Conservation (phyloP, 2,329 filamentous ascomycete species). For the Thelonectria discophora region DNA sequence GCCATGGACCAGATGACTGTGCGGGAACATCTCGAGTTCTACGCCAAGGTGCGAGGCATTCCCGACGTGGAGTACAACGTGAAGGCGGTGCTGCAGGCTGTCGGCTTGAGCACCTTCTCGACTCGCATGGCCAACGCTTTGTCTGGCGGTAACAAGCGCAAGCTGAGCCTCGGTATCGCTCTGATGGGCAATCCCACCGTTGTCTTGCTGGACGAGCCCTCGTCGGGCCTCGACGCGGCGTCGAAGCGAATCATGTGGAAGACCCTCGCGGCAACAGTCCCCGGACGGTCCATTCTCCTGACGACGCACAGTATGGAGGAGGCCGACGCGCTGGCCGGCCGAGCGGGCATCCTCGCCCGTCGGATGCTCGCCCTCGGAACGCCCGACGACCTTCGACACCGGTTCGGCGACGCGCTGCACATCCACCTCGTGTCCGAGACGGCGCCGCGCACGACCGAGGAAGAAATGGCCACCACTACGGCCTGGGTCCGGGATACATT, state of each 20-base stretch:
- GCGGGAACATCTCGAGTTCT: conserved; percentile 85
- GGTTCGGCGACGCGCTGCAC: conserved; percentile 81
- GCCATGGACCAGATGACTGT: conserved; percentile 94
- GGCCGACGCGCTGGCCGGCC: conserved; percentile 84
- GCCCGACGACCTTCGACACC: conserved; percentile 73
- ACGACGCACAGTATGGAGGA: conserved; percentile 98
- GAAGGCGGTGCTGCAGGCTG: conserved; percentile 77
- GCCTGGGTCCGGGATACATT: conserved; percentile 71
- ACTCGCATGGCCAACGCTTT: conserved; percentile 80
- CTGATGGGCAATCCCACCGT: conserved; percentile 92
- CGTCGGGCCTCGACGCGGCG: conserved; percentile 87
- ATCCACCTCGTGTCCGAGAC: conserved; percentile 81
- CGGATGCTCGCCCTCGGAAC: conserved; percentile 87
- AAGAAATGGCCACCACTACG: conserved; percentile 73
- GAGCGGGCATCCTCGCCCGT: conserved; percentile 85
- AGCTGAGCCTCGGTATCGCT: conserved; percentile 87
- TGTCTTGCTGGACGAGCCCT: conserved; percentile 88
- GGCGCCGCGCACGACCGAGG: conserved; percentile 75
- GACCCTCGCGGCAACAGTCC: conserved; percentile 76
- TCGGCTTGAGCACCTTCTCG: conserved; percentile 77
- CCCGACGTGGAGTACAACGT: conserved; percentile 80
- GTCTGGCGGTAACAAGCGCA: conserved; percentile 93
- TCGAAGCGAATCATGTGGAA: conserved; percentile 95
- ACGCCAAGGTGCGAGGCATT: conserved; percentile 84
- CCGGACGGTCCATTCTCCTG: conserved; percentile 82